These are phyloP conservation scores for Cyberlindnera maclurae DNA, from an alignment of 805 yeast genomes.

Conservation along the genomic window DNA sequence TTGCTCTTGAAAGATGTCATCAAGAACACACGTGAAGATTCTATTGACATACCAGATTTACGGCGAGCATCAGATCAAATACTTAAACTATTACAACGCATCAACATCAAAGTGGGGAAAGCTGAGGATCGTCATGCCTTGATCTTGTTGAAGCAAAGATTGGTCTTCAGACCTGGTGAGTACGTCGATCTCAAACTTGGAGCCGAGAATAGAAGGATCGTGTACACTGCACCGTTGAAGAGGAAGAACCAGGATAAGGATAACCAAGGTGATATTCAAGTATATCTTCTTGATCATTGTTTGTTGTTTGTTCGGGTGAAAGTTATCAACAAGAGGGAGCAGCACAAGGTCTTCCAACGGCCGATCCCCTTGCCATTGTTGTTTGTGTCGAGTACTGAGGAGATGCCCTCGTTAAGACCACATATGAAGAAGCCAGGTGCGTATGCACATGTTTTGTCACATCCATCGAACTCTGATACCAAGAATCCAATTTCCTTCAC, in stretches of 20 bases:
- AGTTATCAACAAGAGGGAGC: constrained; percentile 82
- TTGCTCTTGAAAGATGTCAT: constrained; percentile 73
- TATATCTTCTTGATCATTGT: constrained; percentile 84
- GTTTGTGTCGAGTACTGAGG: constrained; percentile 71
- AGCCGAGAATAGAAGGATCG: constrained; percentile 72
- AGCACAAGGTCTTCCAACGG: constrained; percentile 81
- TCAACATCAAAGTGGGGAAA: constrained; percentile 82
- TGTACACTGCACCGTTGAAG: constrained; percentile 70
- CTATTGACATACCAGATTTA: constrained; percentile 53
- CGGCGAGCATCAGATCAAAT: constrained; percentile 69
- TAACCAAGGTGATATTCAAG: constrained; percentile 72
- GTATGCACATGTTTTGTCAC: constrained; percentile 21
- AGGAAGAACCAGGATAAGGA: constrained; percentile 71
- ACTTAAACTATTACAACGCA: constrained; percentile 62
- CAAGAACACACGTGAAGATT: constrained; percentile 73
- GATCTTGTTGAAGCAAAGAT: constrained; percentile 76
- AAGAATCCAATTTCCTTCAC: constrained; percentile 41
- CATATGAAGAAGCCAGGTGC: constrained; percentile 29
- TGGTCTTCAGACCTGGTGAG: constrained; percentile 77
- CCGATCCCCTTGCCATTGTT: constrained; percentile 78
- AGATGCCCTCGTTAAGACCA: constrained; percentile 54
- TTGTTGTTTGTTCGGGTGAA: constrained; percentile 79
- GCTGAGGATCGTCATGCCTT: constrained; percentile 89
- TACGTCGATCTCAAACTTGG: constrained; percentile 78
- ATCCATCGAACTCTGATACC: constrained; percentile 18